Conservation (phyloP, 768 basidiomycete genomes). For the Dentipellis sp. region DNA sequence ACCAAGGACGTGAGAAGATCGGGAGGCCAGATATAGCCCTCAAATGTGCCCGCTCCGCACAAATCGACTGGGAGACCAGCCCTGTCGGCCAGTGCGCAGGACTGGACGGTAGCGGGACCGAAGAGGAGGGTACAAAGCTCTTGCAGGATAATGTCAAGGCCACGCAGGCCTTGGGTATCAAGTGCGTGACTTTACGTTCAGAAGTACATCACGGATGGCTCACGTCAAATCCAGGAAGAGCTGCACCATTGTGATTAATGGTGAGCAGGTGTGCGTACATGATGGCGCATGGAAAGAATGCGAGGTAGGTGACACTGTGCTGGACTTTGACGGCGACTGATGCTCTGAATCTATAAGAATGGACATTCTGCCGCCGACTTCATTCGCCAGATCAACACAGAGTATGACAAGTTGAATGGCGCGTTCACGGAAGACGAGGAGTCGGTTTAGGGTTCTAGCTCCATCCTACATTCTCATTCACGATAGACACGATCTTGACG, state of each 20-base stretch:
- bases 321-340: neutral
- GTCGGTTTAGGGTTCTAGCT: conserved; percentile 1
- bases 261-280: conserved; percentile 58
- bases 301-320: conserved; percentile 38
- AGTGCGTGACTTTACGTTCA: conserved; percentile 30
- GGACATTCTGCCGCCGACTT: conserved; percentile 74
- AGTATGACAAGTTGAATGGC: conserved; percentile 56
- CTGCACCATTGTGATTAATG: conserved; percentile 78
- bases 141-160: conserved; percentile 48
- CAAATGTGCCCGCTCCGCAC: conserved; percentile 53
- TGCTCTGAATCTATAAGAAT: conserved; percentile 31
- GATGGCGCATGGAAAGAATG: conserved; percentile 76
- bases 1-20: conserved; percentile 48
- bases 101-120: conserved; percentile 51
- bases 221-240: conserved; percentile 46
- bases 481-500: conserved; percentile 8
- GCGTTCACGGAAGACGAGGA: conserved; percentile 1
- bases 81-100: conserved; percentile 51
- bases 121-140: conserved; percentile 52
- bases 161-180: conserved; percentile 39
- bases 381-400: conserved; percentile 65
- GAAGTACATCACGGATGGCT: conserved; percentile 6
- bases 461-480: neutral
- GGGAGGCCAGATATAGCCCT: conserved; percentile 57
- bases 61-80: conserved; percentile 62